These are phyloP conservation scores for Fusarium compactum DNA, from an alignment of 2,329 filamentous ascomycete genomes.

Conservation along the genomic window DNA sequence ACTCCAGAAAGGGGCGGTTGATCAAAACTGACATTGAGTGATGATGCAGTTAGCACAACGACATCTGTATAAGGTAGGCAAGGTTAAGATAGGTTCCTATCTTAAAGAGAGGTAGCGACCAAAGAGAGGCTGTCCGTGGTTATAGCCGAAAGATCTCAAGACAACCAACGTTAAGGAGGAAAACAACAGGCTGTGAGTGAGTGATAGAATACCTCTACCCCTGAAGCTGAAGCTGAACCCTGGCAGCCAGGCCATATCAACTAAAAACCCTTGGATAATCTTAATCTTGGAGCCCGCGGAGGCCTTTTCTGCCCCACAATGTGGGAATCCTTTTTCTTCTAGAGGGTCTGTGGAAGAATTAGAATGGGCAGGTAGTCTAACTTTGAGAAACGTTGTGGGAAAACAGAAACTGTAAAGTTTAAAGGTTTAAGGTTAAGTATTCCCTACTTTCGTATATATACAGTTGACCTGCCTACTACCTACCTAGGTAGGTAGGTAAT, in stretches of 20 bases:
- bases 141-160: not conserved
- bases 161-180: not conserved
- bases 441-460: not conserved
- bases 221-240: not conserved
- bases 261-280: constrained; percentile 18
- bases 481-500: not conserved
- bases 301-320: constrained; percentile 13
- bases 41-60: not conserved
- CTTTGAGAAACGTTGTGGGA: not conserved
- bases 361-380: not conserved
- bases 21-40: not conserved
- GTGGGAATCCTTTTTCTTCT: constrained; percentile 12
- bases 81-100: not conserved
- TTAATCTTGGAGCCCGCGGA: constrained; percentile 34
- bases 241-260: not conserved
- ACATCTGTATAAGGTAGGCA: not conserved
- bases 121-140: not conserved
- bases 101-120: not conserved
- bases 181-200: not conserved
- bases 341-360: constrained; percentile 10
- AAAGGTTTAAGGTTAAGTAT: not conserved
- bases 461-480: not conserved
- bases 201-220: constrained; percentile 1
- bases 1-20: not conserved
- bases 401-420: not conserved